These are phyloP conservation scores for Extremus antarcticus DNA, from an alignment of 495 filamentous ascomycete genomes.

Conservation along the genomic window DNA sequence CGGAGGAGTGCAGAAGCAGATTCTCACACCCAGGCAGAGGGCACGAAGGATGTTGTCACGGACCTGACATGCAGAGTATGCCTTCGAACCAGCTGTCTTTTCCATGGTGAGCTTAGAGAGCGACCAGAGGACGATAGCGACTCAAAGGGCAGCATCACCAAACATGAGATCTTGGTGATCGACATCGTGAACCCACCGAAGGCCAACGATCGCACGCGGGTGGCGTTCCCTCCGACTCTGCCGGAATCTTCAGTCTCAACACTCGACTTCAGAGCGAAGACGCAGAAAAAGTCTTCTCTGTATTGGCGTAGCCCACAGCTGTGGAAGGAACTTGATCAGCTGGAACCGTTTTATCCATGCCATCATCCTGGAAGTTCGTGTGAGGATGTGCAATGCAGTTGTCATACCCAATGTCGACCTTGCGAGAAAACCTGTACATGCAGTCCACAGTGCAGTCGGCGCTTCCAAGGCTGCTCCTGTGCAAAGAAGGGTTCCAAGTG, in stretches of 20 bases:
- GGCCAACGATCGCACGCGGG: conserved; percentile 9
- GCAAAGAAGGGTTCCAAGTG: conserved; percentile 36
- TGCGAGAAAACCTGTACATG: conserved; percentile 62
- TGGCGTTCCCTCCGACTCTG: conserved; percentile 7
- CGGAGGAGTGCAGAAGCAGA: conserved; percentile 10
- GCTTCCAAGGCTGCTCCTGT: conserved; percentile 58
- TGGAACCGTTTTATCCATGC: conserved; percentile 31
- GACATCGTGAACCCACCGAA: conserved; percentile 15
- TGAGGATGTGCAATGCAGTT: conserved; percentile 40
- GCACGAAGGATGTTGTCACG: neutral
- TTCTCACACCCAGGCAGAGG: neutral
- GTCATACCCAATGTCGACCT: conserved; percentile 41
- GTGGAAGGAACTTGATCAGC: conserved; percentile 13
- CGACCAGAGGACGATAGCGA: conserved; percentile 11
- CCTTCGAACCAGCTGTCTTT: conserved; percentile 22
- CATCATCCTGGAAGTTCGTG: conserved; percentile 29
- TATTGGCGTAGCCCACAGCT: neutral
- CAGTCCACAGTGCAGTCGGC: conserved; percentile 45
- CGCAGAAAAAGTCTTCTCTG: neutral
- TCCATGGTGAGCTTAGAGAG: conserved; percentile 26
- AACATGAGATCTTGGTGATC: neutral
- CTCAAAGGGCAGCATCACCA: neutral
- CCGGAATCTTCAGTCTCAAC: neutral
- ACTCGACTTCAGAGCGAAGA: neutral
- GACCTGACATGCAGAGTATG: conserved; percentile 19